These are phyloP conservation scores for Pseudozyma thailandica DNA, from an alignment of 1,284 basidiomycete genomes.

Conservation along the genomic window DNA sequence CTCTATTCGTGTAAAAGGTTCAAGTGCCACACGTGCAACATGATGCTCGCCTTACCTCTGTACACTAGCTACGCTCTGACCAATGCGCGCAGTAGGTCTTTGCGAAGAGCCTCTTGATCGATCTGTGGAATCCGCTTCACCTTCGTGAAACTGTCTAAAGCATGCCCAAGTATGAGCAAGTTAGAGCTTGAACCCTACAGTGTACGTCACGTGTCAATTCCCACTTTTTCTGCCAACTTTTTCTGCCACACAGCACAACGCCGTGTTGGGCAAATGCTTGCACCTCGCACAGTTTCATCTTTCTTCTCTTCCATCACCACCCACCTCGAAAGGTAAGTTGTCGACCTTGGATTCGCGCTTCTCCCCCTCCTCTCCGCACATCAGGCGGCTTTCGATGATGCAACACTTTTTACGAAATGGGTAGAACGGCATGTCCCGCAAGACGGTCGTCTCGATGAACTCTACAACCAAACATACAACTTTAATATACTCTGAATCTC, in stretches of 20 bases:
- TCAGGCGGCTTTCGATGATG: slow-evolving; percentile 24
- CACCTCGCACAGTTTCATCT: neutral
- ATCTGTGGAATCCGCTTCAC: too few relatives aligned
- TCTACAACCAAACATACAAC: slow-evolving; percentile 42
- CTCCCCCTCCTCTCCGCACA: neutral
- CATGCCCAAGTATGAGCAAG: neutral
- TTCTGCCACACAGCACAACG: neutral
- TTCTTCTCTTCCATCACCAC: slow-evolving; percentile 28
- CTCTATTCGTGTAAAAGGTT: slow-evolving; percentile 23
- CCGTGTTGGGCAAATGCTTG: neutral
- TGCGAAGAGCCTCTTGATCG: too few relatives aligned
- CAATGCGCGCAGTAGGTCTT: too few relatives aligned
- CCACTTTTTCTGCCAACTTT: slow-evolving; percentile 8
- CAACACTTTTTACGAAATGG: slow-evolving; percentile 22
- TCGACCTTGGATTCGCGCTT: neutral
- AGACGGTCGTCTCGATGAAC: slow-evolving; percentile 44
- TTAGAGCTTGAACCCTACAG: neutral
- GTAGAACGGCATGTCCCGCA: slow-evolving; percentile 45
- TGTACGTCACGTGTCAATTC: slow-evolving; percentile 17
- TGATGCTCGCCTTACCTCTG: slow-evolving; percentile 1
- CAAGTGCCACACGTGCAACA: slow-evolving; percentile 9
- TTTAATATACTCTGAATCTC: slow-evolving; percentile 55
- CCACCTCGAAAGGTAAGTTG: slow-evolving; percentile 15
- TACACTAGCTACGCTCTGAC: too few relatives aligned
- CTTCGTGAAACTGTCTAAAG: too few relatives aligned